Conservation (phyloP, 2,329 filamentous ascomycete species). For the Stachybotrys chlorohalonatus region DNA sequence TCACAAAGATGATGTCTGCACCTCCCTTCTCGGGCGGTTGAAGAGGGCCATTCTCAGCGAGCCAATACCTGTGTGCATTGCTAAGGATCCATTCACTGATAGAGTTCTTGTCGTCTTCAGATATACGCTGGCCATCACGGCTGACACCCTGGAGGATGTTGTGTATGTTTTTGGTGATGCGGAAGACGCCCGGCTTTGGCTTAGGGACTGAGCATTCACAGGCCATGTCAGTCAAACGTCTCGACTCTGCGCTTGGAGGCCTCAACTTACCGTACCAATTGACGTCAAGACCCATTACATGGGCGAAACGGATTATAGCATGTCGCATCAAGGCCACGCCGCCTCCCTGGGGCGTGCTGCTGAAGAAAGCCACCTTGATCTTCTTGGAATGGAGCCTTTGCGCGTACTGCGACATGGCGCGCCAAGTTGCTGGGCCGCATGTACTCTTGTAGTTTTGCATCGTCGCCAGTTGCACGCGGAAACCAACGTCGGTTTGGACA, state of each 20-base stretch:
- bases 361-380: conserved; percentile 69
- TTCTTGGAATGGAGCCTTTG: conserved; percentile 53
- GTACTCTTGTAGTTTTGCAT: conserved; percentile 52
- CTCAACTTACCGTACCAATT: conserved; percentile 56
- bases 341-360: conserved; percentile 71
- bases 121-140: conserved; percentile 54
- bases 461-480: conserved; percentile 48
- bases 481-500: conserved; percentile 62
- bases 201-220: conserved; percentile 52
- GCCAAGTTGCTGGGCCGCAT: conserved; percentile 55
- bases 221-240: neutral
- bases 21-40: conserved; percentile 57
- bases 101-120: conserved; percentile 47
- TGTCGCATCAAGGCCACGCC: conserved; percentile 78
- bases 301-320: conserved; percentile 63
- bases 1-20: conserved; percentile 62
- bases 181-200: conserved; percentile 69
- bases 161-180: conserved; percentile 80
- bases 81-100: conserved; percentile 64
- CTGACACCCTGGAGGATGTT: conserved; percentile 80
- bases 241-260: neutral
- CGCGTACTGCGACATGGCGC: conserved; percentile 53
- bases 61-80: conserved; percentile 70
- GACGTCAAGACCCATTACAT: conserved; percentile 57
- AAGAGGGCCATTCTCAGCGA: conserved; percentile 58